A percentile compares a stretch with the other conserved stretches of the same genome.
phyloP scores from a whole-genome alignment of 352 stramenopile species.

The Plasmopara viticola region DNA sequence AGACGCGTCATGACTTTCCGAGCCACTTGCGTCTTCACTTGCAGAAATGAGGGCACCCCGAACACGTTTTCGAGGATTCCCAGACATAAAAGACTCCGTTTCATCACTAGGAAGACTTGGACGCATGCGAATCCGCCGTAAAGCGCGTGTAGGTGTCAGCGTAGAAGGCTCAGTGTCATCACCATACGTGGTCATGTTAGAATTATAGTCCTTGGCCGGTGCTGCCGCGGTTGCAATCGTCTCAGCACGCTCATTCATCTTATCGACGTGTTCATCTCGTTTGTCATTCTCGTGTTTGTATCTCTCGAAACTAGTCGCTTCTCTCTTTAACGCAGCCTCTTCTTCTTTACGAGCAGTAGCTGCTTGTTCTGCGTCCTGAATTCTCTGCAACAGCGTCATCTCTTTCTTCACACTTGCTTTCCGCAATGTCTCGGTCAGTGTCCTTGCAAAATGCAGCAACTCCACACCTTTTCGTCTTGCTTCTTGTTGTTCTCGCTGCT shows the following conservation, averaged over 20 bases:
- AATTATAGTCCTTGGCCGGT: slow-evolving; percentile 9
- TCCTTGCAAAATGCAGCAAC: slow-evolving; percentile 68
- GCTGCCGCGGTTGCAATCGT: slow-evolving; percentile 1
- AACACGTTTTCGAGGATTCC: slow-evolving; percentile 31
- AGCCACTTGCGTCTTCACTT: slow-evolving; percentile 48
- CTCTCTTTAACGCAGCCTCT: not conserved
- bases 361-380: slow-evolving; percentile 17
- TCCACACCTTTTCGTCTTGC: slow-evolving; percentile 69
- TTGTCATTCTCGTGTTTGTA: slow-evolving; percentile 8
- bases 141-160: slow-evolving; percentile 43
- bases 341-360: slow-evolving; percentile 16
- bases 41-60: slow-evolving; percentile 24
- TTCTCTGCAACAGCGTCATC: slow-evolving; percentile 42
- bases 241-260: slow-evolving; percentile 5
- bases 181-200: slow-evolving; percentile 5
- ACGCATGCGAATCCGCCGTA: slow-evolving; percentile 44
- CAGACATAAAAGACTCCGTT: slow-evolving; percentile 17
- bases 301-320: not conserved
- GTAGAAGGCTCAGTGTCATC: slow-evolving; percentile 5
- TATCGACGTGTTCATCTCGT: not conserved
- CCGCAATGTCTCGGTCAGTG: slow-evolving; percentile 60
- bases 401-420: slow-evolving; percentile 71
- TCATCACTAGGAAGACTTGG: slow-evolving; percentile 38
- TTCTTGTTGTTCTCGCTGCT: slow-evolving; percentile 40
- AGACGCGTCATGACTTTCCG: slow-evolving; percentile 54